Evolutionary conservation across 1,284 basidiomycete species (phyloP).

Genomic region (Grifola frondosa): DNA sequence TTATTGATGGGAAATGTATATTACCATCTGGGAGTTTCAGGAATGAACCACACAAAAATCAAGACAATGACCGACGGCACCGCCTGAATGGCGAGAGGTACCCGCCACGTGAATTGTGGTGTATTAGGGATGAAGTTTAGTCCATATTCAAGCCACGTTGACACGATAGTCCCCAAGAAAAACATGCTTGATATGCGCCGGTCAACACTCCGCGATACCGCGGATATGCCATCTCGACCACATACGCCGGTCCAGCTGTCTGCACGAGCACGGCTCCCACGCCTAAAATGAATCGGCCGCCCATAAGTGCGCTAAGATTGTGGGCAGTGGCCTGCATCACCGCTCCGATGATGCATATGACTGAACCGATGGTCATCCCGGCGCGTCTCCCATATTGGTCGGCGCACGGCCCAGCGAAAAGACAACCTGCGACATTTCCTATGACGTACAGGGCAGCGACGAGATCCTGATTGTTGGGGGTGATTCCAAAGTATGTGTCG

Average conservation of each 20-base stretch:
- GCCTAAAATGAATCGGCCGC: constrained; percentile 35
- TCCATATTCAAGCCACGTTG: constrained; percentile 25
- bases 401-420: constrained; percentile 22
- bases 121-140: constrained; percentile 18
- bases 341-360: constrained; percentile 21
- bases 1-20: constrained; percentile 1
- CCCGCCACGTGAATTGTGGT: constrained; percentile 22
- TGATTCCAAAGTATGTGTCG: constrained; percentile 20
- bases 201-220: constrained; percentile 32
- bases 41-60: constrained; percentile 24
- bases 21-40: constrained; percentile 32
- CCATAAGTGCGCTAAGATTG: constrained; percentile 26
- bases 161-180: constrained; percentile 24
- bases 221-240: constrained; percentile 44
- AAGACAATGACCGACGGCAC: constrained; percentile 21
- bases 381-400: constrained; percentile 22
- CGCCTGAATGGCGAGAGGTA: constrained; percentile 23
- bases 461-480: constrained; percentile 18
- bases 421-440: constrained; percentile 20
- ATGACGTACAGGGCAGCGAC: constrained; percentile 24
- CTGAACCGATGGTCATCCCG: constrained; percentile 23
- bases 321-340: constrained; percentile 20
- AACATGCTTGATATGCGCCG: constrained; percentile 23
- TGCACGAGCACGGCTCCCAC: constrained; percentile 33
- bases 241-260: constrained; percentile 43